Percentiles rank a stretch among this genome's conserved stretches.
Evolutionary conservation across 257 asterid genomes (phyloP).

Genomic region (Echium plantagineum): DNA sequence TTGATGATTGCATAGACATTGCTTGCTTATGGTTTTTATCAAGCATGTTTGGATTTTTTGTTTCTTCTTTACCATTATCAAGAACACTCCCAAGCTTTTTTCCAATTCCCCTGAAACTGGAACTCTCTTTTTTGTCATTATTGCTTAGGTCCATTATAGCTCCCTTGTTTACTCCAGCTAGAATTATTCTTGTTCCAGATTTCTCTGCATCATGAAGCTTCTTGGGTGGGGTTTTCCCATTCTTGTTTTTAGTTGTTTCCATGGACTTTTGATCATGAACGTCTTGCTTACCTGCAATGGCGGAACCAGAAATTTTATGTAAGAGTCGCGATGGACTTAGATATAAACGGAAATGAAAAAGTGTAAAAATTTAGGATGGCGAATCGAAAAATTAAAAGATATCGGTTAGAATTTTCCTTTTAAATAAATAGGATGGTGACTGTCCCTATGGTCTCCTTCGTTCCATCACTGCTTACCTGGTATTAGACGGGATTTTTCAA

Average conservation of each 20-base stretch:
- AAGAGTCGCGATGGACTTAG: too few relatives aligned
- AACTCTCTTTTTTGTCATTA: slow-evolving; percentile 10
- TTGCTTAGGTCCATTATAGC: slow-evolving; percentile 17
- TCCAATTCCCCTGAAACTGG: slow-evolving; percentile 2
- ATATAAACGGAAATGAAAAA: too few relatives aligned
- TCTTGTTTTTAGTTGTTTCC: background rate
- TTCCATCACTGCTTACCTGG: background rate
- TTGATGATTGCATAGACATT: slow-evolving; percentile 2
- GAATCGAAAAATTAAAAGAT: too few relatives aligned
- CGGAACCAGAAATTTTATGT: too few relatives aligned
- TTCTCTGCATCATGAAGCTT: background rate
- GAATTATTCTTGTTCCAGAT: slow-evolving; percentile 4
- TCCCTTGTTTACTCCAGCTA: slow-evolving; percentile 20
- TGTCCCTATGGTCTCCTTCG: too few relatives aligned
- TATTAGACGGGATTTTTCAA: background rate
- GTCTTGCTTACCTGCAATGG: background rate
- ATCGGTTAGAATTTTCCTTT: too few relatives aligned
- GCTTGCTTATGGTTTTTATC: background rate
- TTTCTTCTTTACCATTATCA: background rate
- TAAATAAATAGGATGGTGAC: too few relatives aligned
- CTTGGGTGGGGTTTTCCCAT: background rate
- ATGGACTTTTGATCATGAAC: background rate
- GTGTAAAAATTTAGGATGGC: too few relatives aligned
- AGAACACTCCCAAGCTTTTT: slow-evolving; percentile 11
- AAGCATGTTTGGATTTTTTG: background rate